Conservation (phyloP, 345 rosid species). For the Gossypium rotundifolium region DNA sequence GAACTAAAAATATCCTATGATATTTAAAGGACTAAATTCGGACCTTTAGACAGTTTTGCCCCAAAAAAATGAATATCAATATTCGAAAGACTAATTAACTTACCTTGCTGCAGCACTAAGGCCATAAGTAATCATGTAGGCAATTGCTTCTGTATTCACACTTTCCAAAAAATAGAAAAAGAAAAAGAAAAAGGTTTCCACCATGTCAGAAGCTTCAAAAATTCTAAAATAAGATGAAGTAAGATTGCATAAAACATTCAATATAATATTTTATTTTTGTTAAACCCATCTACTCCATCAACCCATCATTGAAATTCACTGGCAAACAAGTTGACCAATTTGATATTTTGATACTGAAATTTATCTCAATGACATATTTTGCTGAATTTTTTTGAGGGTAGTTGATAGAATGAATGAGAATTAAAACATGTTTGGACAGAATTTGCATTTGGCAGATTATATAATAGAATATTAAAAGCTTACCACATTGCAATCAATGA, state of each 20-base stretch:
- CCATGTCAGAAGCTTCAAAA: background rate
- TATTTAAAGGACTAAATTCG: too few species aligned
- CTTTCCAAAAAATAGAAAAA: slow-evolving; percentile 9
- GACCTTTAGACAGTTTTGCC: too few species aligned
- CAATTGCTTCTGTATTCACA: slow-evolving; percentile 59
- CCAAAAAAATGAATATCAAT: too few species aligned
- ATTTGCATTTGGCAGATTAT: too few species aligned
- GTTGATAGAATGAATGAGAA: too few species aligned
- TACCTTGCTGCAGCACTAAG: slow-evolving; percentile 85
- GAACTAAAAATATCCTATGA: too few species aligned
- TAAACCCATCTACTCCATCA: too few species aligned
- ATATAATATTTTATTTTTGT: too few species aligned
- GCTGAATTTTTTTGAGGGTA: too few species aligned
- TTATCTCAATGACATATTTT: too few species aligned
- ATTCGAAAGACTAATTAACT: background rate
- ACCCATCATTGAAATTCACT: background rate
- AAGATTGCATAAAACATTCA: background rate
- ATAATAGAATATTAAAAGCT: background rate
- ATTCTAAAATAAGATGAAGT: background rate
- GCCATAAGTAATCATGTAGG: slow-evolving; percentile 68
- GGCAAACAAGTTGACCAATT: background rate
- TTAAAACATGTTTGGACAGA: too few species aligned
- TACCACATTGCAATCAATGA: slow-evolving; percentile 78
- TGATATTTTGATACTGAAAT: too few species aligned
- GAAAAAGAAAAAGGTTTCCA: background rate